Evolutionary conservation across 140 eudicot genomes (phyloP), one percentile per base, ranked within the genome.

Genomic region (Senecio squalidus): DNA sequence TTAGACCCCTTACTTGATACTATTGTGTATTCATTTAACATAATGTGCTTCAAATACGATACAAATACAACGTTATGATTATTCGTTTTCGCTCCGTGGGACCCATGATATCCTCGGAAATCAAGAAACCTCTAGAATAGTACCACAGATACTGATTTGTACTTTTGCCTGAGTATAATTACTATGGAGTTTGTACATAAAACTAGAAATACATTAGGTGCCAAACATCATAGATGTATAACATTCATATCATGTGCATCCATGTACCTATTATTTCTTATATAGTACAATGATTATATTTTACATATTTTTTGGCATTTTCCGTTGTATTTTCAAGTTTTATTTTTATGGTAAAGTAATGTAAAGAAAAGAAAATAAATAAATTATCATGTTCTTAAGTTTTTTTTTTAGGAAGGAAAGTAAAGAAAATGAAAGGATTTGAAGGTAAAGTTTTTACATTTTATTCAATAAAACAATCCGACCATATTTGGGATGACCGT

Each of bases 191-290:
- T 55, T 64, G 70, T 72, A 41, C 67, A 72, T 48, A 25, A 55
- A 57, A 57, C 67, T 57, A 72, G 72, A 64, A 72, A 72, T 36
- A 67, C 77, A 72, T 63, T 72, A 47, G 77, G 55, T 72, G 72
- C 77, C 76, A 71, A 71, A 71, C 48, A 62, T 54, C 76, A 21
- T 45, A 63, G 38, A 13, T 60, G 57, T 57, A 52, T 51, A 38
- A 21, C 63, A 50, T 71, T 29, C 44, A 30, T n/a, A n/a, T 62
- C 70, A 71, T 70, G 76, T 71, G 77, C 57, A 22, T 45, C 13
- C 69, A 70, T 51, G 69, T 60, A 60, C 56, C 56, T 16, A 40
- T 10, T 70, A 30, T 61, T 52, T 49, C 49, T 61, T 30, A 1
- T 30, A 1, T 31, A 34, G 76, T 71, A 62, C 66, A 63, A 62